A percentile compares a stretch with the other conserved stretches of the same genome.
These are phyloP conservation scores for Theileria orientalis DNA, from an alignment of 169 alveolate genomes.

Conservation along the genomic window DNA sequence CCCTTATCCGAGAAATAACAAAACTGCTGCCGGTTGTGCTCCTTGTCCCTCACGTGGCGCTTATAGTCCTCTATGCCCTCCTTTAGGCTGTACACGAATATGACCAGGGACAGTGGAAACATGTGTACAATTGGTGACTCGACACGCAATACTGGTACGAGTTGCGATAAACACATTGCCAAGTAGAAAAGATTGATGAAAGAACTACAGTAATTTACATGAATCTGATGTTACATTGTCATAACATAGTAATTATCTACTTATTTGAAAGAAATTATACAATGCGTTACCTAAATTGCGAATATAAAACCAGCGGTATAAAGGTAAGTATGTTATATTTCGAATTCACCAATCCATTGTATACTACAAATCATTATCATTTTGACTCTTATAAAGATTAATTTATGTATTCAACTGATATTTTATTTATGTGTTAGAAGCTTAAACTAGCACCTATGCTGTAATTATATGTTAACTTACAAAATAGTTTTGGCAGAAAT, in stretches of 20 bases:
- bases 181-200: conserved; percentile 93
- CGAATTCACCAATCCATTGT: conserved; percentile 84
- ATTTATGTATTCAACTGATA: no score
- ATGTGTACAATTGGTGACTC: conserved; percentile 94
- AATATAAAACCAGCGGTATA: conserved; percentile 87
- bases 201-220: conserved; percentile 28
- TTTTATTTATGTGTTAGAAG: no score
- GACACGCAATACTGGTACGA: conserved; percentile 88
- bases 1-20: conserved; percentile 69
- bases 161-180: conserved; percentile 88
- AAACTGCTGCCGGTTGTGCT: conserved; percentile 78
- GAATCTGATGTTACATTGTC: neutral
- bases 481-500: conserved; percentile 72
- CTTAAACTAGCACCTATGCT: no score
- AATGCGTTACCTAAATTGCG: conserved; percentile 81
- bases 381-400: neutral
- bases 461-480: neutral
- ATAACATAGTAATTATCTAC: neutral
- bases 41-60: conserved; percentile 80
- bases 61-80: conserved; percentile 95
- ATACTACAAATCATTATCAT: conserved; percentile 21
- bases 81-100: conserved; percentile 87
- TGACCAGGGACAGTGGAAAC: conserved; percentile 93
- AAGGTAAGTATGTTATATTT: conserved; percentile 88
- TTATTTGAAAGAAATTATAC: neutral